Percentiles rank a stretch among this genome's conserved stretches.
phyloP scores from a whole-genome alignment of 805 yeast genomes.

The Yarrowia porcina region DNA sequence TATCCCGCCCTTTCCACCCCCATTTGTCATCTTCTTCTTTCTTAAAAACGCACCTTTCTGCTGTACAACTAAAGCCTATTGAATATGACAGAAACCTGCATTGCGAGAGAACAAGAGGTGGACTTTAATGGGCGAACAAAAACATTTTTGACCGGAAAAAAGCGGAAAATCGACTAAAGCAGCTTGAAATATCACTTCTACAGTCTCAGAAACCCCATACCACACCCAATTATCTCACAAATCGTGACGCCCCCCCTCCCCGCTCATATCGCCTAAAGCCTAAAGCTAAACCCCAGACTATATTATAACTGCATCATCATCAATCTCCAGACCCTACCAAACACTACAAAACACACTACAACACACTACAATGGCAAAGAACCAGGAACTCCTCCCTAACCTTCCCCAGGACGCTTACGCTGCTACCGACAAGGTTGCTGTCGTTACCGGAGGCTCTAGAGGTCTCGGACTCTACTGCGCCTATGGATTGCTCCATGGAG shows the following conservation, averaged over 20 bases:
- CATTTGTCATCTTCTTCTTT: not conserved
- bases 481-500: slow-evolving; percentile 57
- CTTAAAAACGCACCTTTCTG: not conserved
- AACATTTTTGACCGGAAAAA: no score
- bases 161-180: no score
- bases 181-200: no score
- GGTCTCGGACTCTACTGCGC: slow-evolving; percentile 72
- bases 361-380: not conserved
- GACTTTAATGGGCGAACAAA: no score
- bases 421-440: slow-evolving; percentile 56
- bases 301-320: not conserved
- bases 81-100: not conserved
- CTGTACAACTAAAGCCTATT: not conserved
- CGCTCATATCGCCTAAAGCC: slow-evolving; percentile 4
- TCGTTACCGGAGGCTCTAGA: slow-evolving; percentile 71
- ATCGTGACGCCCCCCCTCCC: not conserved
- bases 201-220: no score
- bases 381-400: slow-evolving; percentile 33
- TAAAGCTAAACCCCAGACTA: slow-evolving; percentile 14
- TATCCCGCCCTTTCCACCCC: no score
- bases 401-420: slow-evolving; percentile 36
- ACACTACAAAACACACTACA: not conserved
- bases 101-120: no score
- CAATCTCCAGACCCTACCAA: not conserved
- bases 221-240: no score